A percentile compares a stretch with the other conserved stretches of the same genome.
phyloP scores from a whole-genome alignment of 1,284 basidiomycete species.

The Rhodotorula glutinis region DNA sequence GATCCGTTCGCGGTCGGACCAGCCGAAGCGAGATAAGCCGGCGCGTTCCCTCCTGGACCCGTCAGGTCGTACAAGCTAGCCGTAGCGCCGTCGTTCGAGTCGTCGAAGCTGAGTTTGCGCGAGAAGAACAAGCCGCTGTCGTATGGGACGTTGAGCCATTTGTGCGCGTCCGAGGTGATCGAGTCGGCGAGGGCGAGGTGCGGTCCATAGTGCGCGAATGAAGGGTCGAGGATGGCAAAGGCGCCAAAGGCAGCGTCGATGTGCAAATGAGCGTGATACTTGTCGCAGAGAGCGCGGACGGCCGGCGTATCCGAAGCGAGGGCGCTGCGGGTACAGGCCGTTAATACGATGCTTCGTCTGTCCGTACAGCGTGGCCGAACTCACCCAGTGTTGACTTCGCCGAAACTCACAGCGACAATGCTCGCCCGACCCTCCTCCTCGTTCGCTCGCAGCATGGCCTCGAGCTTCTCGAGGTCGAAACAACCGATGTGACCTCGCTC shows the following conservation, averaged over 20 bases:
- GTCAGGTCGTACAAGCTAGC: slow-evolving; percentile 48
- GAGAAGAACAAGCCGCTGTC: slow-evolving; percentile 56
- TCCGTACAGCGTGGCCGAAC: not conserved
- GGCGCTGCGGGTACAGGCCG: not conserved
- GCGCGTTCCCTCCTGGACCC: slow-evolving; percentile 47
- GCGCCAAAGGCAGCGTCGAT: slow-evolving; percentile 56
- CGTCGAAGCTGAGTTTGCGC: slow-evolving; percentile 25
- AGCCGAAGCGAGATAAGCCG: slow-evolving; percentile 49
- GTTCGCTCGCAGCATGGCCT: slow-evolving; percentile 45
- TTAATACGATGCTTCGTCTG: not conserved
- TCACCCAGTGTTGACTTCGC: slow-evolving; percentile 55
- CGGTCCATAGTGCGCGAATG: slow-evolving; percentile 46
- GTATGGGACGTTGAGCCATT: slow-evolving; percentile 54
- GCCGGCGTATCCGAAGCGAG: slow-evolving; percentile 40
- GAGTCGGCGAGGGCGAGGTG: slow-evolving; percentile 53
- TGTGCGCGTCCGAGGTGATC: slow-evolving; percentile 52
- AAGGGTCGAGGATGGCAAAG: slow-evolving; percentile 52
- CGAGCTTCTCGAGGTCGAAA: slow-evolving; percentile 50
- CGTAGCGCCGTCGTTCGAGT: not conserved
- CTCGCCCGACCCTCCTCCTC: slow-evolving; percentile 44
- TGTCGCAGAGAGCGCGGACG: slow-evolving; percentile 50
- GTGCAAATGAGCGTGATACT: slow-evolving; percentile 54
- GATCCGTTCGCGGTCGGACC: not conserved
- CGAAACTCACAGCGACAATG: slow-evolving; percentile 52
- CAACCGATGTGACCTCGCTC: slow-evolving; percentile 32